Evolutionary conservation across 129 eudicot species (phyloP).

Genomic region (Centella asiatica): DNA sequence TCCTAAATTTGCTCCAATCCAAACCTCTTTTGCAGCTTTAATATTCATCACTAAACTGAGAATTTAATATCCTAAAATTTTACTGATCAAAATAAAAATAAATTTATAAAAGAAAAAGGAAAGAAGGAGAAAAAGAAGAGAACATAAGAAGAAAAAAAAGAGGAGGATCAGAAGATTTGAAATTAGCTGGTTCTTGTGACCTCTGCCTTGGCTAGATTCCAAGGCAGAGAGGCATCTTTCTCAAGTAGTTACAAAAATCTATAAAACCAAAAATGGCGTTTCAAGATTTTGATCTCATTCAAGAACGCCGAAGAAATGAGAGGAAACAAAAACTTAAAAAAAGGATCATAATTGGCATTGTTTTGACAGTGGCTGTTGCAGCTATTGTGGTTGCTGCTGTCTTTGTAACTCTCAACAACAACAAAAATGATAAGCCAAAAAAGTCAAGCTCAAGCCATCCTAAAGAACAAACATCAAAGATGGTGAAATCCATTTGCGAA

Average conservation of each 20-base stretch:
- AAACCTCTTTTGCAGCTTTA: neutral
- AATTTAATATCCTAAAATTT: neutral
- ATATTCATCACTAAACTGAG: neutral
- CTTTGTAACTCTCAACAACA: neutral
- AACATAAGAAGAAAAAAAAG: neutral
- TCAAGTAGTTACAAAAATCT: neutral
- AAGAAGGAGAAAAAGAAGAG: neutral
- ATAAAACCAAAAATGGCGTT: slow-evolving; percentile 28
- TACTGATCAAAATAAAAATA: neutral
- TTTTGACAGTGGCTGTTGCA: neutral
- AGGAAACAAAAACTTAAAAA: slow-evolving; percentile 13
- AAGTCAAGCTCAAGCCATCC: neutral
- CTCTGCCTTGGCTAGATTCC: slow-evolving; percentile 27
- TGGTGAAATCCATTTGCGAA: slow-evolving; percentile 17
- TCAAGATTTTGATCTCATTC: slow-evolving; percentile 33
- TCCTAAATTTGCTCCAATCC: slow-evolving; percentile 30
- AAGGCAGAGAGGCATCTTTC: slow-evolving; percentile 17
- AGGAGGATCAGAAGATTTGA: neutral
- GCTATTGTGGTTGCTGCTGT: slow-evolving; percentile 13
- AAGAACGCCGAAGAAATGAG: slow-evolving; percentile 24
- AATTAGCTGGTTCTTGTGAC: neutral
- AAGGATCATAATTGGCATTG: slow-evolving; percentile 5
- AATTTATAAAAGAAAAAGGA: neutral
- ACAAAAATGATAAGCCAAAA: neutral
- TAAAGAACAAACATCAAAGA: slow-evolving; percentile 4